Evolutionary conservation across 805 yeast genomes (phyloP).

Genomic region (Candida hispaniensis): DNA sequence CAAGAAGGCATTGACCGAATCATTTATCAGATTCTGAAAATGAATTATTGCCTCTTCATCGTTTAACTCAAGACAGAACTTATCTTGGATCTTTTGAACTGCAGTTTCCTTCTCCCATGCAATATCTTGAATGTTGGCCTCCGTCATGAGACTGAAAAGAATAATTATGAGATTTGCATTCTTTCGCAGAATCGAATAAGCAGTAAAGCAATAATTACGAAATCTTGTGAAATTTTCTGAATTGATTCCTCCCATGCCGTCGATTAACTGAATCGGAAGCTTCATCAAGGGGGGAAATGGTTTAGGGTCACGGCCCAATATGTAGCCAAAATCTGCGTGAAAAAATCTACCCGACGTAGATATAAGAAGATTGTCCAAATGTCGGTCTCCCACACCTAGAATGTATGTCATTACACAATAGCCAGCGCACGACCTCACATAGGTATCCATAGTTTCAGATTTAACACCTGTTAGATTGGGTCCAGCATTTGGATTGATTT

Average conservation of each 20-base stretch:
- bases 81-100: constrained; percentile 83
- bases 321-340: constrained; percentile 97
- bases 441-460: constrained; percentile 77
- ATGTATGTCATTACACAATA: constrained; percentile 93
- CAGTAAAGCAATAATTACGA: constrained; percentile 87
- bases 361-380: constrained; percentile 76
- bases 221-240: constrained; percentile 79
- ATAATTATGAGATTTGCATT: constrained; percentile 84
- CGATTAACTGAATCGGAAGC: constrained; percentile 89
- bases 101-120: constrained; percentile 76
- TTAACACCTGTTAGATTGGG: constrained; percentile 32
- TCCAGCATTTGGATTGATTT: constrained; percentile 18
- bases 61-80: constrained; percentile 83
- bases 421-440: constrained; percentile 92
- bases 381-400: constrained; percentile 95
- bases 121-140: constrained; percentile 86
- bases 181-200: constrained; percentile 80
- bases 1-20: constrained; percentile 82
- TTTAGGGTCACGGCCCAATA: constrained; percentile 92
- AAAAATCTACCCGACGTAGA: constrained; percentile 82
- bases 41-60: constrained; percentile 95
- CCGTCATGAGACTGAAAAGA: constrained; percentile 85
- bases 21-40: constrained; percentile 88
- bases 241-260: constrained; percentile 92
- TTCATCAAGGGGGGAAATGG: constrained; percentile 99